phyloP scores from a whole-genome alignment of 2,329 filamentous ascomycete species.

The Cryoendolithus antarcticus region DNA sequence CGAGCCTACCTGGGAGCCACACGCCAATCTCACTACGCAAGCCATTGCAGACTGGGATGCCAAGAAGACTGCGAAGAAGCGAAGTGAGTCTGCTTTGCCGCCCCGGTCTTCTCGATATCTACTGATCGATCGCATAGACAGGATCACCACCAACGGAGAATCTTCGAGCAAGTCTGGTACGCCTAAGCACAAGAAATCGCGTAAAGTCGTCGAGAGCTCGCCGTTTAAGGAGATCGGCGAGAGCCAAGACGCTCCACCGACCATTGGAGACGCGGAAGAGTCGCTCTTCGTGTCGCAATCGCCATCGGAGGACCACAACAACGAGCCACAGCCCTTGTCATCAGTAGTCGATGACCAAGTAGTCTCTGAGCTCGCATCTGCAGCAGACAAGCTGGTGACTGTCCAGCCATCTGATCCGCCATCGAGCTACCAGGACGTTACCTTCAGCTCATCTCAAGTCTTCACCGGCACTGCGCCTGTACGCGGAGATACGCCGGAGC shows the following conservation, averaged over 20 bases:
- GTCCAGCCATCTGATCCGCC: slow-evolving; percentile 14
- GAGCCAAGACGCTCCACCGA: slow-evolving; percentile 9
- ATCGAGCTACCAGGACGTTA: slow-evolving; percentile 13
- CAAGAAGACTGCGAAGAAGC: slow-evolving; percentile 11
- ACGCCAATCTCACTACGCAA: slow-evolving; percentile 23
- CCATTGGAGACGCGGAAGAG: slow-evolving; percentile 5
- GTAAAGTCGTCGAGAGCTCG: slow-evolving; percentile 13
- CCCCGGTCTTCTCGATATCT: background rate
- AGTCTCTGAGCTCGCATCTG: background rate
- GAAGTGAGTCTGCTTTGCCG: slow-evolving; percentile 1
- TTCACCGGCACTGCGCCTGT: too few relatives aligned
- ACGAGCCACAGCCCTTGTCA: background rate
- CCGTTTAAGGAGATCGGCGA: slow-evolving; percentile 15
- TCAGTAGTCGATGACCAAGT: background rate
- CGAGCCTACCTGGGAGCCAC: slow-evolving; percentile 40
- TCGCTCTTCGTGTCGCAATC: slow-evolving; percentile 8
- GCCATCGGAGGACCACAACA: background rate
- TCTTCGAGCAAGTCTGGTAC: too few relatives aligned
- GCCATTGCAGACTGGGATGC: slow-evolving; percentile 26
- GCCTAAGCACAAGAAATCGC: background rate
- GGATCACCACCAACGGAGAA: too few relatives aligned
- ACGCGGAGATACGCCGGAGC: too few relatives aligned
- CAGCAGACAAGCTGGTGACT: slow-evolving; percentile 2
- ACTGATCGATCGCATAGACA: too few relatives aligned
- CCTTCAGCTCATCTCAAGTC: slow-evolving; percentile 1